Evolutionary conservation across 306 rosid genomes (phyloP).

Genomic region (Glycyrrhiza uralensis): DNA sequence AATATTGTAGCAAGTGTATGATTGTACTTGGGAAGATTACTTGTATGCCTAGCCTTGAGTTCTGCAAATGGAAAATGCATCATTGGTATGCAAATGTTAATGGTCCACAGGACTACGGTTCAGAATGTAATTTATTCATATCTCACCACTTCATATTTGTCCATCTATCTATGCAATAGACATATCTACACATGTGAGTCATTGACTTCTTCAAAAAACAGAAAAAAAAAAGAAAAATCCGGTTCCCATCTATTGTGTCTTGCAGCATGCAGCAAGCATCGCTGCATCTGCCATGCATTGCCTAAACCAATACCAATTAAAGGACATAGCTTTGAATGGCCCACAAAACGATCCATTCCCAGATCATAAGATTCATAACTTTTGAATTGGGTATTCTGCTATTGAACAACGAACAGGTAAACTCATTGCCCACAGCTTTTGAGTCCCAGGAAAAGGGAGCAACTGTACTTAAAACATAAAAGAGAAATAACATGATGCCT

Average conservation of each 20-base stretch:
- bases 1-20: conserved; percentile 73
- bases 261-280: not conserved
- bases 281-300: not conserved
- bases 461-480: not conserved
- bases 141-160: not conserved
- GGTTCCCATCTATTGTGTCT: not conserved
- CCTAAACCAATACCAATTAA: not conserved
- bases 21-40: conserved; percentile 39
- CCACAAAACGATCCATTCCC: not conserved
- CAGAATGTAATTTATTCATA: not conserved
- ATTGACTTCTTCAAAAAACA: not conserved
- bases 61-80: conserved; percentile 40
- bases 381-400: not conserved
- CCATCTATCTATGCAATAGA: not conserved
- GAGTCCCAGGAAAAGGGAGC: not conserved
- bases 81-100: not conserved
- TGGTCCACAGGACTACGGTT: not conserved
- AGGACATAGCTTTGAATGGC: not conserved
- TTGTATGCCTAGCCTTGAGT: conserved; percentile 32
- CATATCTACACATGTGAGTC: not conserved
- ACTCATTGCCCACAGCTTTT: not conserved
- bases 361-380: not conserved
- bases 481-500: not conserved
- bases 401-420: not conserved
- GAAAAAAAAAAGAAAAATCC: not conserved